Base-by-base conservation (phyloP, 306 rosid species). In the Quercus gilva region DNA sequence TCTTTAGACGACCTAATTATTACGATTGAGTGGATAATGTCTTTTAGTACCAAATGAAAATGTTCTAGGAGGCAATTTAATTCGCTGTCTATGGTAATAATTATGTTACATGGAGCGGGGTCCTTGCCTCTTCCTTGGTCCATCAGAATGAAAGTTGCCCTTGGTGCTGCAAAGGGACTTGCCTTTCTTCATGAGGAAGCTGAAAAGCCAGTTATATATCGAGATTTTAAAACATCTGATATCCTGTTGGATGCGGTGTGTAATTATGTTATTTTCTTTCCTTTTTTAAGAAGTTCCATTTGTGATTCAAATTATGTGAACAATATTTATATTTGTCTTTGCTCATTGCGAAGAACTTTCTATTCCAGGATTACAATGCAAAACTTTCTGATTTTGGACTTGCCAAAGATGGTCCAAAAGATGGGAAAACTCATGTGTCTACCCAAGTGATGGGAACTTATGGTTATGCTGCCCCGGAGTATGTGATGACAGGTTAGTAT, bases 341-440 rank as follows among this genome's bases (percentile, higher is more conserved):
- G 1, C 8, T 17, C 76, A 77, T 33, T 23, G 69, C 70, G 69
- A 35, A 43, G 37, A 11, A 19, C 64, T 55, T 78, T 74, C 45
- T 52, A 59, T 82, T 79, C 41, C 79, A 90, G 97, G 86, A 90
- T 0, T 92, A 69, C 69, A 87, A 85, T 70, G 89, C 90, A 55
- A 92, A 86, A 75, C 97, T 92, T 73, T 89, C 88, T 14, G 97
- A 92, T 75, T 92, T 90, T 37, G 94, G 94, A 3, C 86, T 92
- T 0, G 93, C 92, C 0, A 87, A 70, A 77, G 93, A 92, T 78
- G 95, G 87, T 68, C 94, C 91, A 0, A 78, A 69, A 28, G 96
- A 92, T 17, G 91, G 84, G 29, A 64, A 21, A n/a, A 89, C 89
- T 25, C 95, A 85, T 51, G 87, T 89, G 1, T 86, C 97, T 31